Conservation (phyloP, 805 yeast genomes). For the Zygosaccharomyces gambellarensis region DNA sequence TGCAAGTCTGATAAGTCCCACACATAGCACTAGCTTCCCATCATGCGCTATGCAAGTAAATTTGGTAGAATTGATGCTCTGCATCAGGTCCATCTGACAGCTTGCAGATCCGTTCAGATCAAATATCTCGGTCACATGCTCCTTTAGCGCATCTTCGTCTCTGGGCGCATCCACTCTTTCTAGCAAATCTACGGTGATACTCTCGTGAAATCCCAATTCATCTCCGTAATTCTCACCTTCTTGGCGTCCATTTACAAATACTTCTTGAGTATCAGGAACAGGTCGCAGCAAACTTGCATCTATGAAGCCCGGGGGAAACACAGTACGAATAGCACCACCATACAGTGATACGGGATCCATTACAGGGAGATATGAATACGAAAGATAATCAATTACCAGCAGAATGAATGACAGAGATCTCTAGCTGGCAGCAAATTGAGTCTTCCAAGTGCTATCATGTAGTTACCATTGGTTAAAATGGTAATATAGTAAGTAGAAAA, state of each 20-base stretch:
- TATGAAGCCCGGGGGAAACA: constrained; percentile 53
- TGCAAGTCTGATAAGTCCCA: constrained; percentile 53
- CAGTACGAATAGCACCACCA: constrained; percentile 75
- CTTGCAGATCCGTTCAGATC: constrained; percentile 38
- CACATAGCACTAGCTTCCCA: constrained; percentile 40
- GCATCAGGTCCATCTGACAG: constrained; percentile 16
- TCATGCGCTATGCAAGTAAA: constrained; percentile 10
- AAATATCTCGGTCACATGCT: constrained; percentile 54
- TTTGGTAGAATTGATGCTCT: not conserved
- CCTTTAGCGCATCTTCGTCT: constrained; percentile 41
- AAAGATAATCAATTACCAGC: not conserved
- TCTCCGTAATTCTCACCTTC: constrained; percentile 33
- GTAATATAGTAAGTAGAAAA: no score
- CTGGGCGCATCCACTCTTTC: constrained; percentile 44
- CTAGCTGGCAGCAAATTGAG: not conserved
- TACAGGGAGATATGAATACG: not conserved
- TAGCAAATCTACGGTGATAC: constrained; percentile 60
- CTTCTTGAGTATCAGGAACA: constrained; percentile 93
- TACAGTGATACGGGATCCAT: constrained; percentile 38
- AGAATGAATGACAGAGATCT: not conserved
- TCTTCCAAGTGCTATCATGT: not conserved
- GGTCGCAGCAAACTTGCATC: constrained; percentile 80
- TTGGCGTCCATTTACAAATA: constrained; percentile 51
- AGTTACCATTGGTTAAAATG: not conserved
- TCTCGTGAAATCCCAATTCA: constrained; percentile 43